A percentile compares a stretch with the other conserved stretches of the same genome.
These are phyloP conservation scores for Aphanomyces cochlioides DNA, from an alignment of 352 stramenopile genomes.

Conservation along the genomic window DNA sequence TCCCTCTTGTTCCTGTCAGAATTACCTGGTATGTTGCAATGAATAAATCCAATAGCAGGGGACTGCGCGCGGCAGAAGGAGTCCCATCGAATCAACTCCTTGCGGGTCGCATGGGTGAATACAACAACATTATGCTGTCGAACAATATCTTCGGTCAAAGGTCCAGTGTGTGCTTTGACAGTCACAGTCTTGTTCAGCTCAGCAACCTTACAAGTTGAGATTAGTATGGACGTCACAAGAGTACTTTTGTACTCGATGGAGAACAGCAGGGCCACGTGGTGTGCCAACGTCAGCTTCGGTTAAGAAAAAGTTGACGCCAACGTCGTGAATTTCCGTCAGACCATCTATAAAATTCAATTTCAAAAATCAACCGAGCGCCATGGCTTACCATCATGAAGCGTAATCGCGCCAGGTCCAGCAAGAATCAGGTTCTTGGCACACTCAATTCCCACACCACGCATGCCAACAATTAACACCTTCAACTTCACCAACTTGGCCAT, in stretches of 20 bases:
- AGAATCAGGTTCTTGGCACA: constrained; percentile 92
- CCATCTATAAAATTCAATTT: constrained; percentile 40
- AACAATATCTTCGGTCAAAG: constrained; percentile 42
- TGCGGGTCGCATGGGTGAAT: constrained; percentile 69
- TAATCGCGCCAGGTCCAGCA: constrained; percentile 82
- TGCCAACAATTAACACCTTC: constrained; percentile 78
- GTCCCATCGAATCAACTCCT: constrained; percentile 86
- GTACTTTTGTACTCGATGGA: constrained; percentile 43
- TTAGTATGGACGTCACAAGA: not conserved
- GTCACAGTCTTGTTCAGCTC: constrained; percentile 91
- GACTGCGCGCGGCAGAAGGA: constrained; percentile 78
- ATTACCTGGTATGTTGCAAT: constrained; percentile 71
- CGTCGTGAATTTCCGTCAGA: constrained; percentile 70
- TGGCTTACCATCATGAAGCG: constrained; percentile 66
- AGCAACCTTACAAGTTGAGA: constrained; percentile 44
- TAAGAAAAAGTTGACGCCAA: constrained; percentile 94
- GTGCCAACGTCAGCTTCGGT: constrained; percentile 72
- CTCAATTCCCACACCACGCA: constrained; percentile 86
- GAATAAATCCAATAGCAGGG: constrained; percentile 76
- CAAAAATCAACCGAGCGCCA: constrained; percentile 2
- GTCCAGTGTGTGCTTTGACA: constrained; percentile 66
- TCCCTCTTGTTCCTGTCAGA: constrained; percentile 30
- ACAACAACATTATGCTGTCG: constrained; percentile 81
- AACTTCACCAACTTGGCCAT: constrained; percentile 89
- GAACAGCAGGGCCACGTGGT: constrained; percentile 53